Conservation (phyloP, 1,284 basidiomycete species). For the Boletus mariae region DNA sequence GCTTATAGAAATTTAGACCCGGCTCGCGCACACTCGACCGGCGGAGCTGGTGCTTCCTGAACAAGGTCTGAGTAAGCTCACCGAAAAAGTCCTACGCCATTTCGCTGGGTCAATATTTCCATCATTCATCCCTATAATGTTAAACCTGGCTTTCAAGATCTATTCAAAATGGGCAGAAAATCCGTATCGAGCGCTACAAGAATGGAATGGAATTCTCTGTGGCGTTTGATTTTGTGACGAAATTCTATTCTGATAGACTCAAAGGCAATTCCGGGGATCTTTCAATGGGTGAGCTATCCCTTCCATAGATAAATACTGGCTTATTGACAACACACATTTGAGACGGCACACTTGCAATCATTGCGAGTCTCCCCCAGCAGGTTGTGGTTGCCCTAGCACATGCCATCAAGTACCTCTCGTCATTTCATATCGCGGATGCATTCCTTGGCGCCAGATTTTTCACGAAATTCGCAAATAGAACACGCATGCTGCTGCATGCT, state of each 20-base stretch:
- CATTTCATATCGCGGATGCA: constrained; percentile 74
- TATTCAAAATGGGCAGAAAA: constrained; percentile 44
- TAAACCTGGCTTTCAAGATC: constrained; percentile 33
- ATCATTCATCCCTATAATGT: constrained; percentile 4
- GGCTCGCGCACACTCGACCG: constrained; percentile 81
- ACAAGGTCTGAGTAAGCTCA: constrained; percentile 63
- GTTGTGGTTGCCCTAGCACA: constrained; percentile 78
- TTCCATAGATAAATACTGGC: not conserved
- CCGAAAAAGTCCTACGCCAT: constrained; percentile 74
- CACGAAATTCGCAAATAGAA: constrained; percentile 70
- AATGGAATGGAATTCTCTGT: constrained; percentile 59
- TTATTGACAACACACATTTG: constrained; percentile 2
- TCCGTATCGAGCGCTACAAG: constrained; percentile 64
- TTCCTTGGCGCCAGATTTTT: constrained; percentile 78
- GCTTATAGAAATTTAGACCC: constrained; percentile 49
- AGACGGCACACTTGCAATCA: constrained; percentile 59
- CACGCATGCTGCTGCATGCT: constrained; percentile 86
- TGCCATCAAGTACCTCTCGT: constrained; percentile 71
- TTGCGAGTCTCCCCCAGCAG: constrained; percentile 70
- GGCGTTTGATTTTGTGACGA: constrained; percentile 70
- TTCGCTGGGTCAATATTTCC: constrained; percentile 51
- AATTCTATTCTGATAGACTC: constrained; percentile 65
- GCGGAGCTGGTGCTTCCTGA: constrained; percentile 76
- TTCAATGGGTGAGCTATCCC: constrained; percentile 40
- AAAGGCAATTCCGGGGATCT: constrained; percentile 46